phyloP scores from a whole-genome alignment of 2,329 filamentous ascomycete genomes.

The Aspergillus calidoustus region DNA sequence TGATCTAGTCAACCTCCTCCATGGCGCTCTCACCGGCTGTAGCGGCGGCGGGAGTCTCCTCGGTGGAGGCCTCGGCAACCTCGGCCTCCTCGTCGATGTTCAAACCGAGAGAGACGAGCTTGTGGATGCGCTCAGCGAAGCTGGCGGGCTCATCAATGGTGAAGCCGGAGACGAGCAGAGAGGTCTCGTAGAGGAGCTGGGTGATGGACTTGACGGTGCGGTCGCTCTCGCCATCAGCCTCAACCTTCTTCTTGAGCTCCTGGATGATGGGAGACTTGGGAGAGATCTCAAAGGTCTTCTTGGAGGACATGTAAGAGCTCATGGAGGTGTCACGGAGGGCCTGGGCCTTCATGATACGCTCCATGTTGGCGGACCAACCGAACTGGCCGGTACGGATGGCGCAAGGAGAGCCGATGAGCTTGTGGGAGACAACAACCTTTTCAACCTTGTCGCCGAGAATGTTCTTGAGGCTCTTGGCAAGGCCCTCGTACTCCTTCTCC shows the following conservation, averaged over 20 bases:
- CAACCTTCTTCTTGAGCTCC: slow-evolving; percentile 99
- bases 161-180: slow-evolving; percentile 97
- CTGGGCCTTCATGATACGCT: slow-evolving; percentile 99
- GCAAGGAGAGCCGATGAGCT: slow-evolving; percentile 91
- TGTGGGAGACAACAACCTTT: slow-evolving; percentile 99
- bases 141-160: slow-evolving; percentile 98
- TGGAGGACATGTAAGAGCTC: slow-evolving; percentile 99
- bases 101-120: slow-evolving; percentile 95
- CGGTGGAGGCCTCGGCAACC: slow-evolving; percentile 61
- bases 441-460: slow-evolving; percentile 99
- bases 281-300: slow-evolving; percentile 99
- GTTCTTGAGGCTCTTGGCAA: slow-evolving; percentile 98
- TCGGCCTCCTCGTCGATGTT: slow-evolving; percentile 96
- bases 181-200: slow-evolving; percentile 98
- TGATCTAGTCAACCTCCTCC: slow-evolving; percentile 96
- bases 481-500: slow-evolving; percentile 96
- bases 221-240: slow-evolving; percentile 96
- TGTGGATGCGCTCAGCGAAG: slow-evolving; percentile 99
- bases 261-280: slow-evolving; percentile 96
- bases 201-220: slow-evolving; percentile 99
- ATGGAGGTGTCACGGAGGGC: slow-evolving; percentile 99
- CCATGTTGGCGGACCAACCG: slow-evolving; percentile 99
- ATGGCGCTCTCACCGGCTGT: slow-evolving; percentile 87
- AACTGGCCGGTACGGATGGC: slow-evolving; percentile 99
- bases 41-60: slow-evolving; percentile 64